Conservation (phyloP, 495 filamentous ascomycete species). For the Lentithecium fluviatile region DNA sequence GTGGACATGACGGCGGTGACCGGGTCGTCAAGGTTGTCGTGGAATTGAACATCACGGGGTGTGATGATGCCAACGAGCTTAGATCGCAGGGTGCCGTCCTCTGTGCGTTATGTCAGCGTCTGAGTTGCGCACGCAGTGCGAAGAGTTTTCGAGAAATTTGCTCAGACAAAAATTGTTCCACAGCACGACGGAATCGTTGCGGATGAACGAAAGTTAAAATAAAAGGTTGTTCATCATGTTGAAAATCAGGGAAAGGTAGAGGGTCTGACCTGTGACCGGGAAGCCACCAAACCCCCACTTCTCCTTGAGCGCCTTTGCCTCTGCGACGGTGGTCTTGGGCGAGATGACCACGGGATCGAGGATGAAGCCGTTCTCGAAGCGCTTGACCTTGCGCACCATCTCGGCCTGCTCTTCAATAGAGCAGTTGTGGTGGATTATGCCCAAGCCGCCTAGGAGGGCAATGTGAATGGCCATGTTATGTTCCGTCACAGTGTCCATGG, state of each 20-base stretch:
- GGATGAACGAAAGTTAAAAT: conserved; percentile 99
- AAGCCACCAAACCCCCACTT: conserved; percentile 99
- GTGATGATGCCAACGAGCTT: conserved; percentile 97
- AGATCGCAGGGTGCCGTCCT: conserved; percentile 86
- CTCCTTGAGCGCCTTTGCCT: conserved; percentile 89
- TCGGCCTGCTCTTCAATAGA: conserved; percentile 91
- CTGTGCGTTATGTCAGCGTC: conserved; percentile 51
- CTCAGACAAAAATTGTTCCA: conserved; percentile 57
- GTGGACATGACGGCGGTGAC: conserved; percentile 93
- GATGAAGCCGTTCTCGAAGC: conserved; percentile 99
- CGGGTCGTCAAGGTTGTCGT: conserved; percentile 63
- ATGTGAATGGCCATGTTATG: conserved; percentile 99
- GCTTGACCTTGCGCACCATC: conserved; percentile 99
- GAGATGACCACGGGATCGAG: conserved; percentile 90
- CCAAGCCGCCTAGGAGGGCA: conserved; percentile 92
- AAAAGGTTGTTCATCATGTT: conserved; percentile 66
- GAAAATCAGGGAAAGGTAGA: conserved; percentile 16
- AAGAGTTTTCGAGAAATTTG: conserved; percentile 32
- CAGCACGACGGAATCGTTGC: conserved; percentile 83
- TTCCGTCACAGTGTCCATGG: conserved; percentile 99
- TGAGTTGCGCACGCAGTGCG: conserved; percentile 38
- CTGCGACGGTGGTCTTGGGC: conserved; percentile 81
- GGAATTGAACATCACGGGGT: conserved; percentile 96
- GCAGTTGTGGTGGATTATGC: conserved; percentile 99
- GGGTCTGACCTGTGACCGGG: conserved; percentile 87